Percentiles rank a stretch among this genome's conserved stretches.
Evolutionary conservation across 345 rosid species (phyloP).

Genomic region (Lenwebbia sp.): DNA sequence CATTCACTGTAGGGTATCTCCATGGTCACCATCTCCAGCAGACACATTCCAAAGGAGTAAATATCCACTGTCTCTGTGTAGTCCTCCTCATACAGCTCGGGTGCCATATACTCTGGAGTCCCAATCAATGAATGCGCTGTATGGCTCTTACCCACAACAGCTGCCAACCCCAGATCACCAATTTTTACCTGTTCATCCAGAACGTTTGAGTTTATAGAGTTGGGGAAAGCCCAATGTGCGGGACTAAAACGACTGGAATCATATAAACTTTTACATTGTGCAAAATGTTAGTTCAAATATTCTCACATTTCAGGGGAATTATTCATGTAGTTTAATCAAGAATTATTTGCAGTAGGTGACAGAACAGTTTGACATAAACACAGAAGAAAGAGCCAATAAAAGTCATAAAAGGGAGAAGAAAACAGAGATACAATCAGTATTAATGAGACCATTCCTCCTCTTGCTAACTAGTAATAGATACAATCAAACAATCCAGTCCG

Average conservation of each 20-base stretch:
- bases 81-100: conserved; percentile 63
- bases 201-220: not conserved
- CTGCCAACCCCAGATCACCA: conserved; percentile 68
- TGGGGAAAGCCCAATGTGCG: not conserved
- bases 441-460: not conserved
- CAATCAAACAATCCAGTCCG: not conserved
- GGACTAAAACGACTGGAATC: not conserved
- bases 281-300: not conserved
- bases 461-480: not conserved
- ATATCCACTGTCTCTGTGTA: conserved; percentile 66
- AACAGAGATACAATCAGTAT: not conserved
- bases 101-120: conserved; percentile 69
- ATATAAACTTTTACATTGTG: not conserved
- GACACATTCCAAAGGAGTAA: conserved; percentile 57
- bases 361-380: not conserved
- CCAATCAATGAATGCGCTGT: conserved; percentile 54
- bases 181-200: conserved; percentile 36
- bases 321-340: not conserved
- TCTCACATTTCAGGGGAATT: not conserved
- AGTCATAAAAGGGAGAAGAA: not conserved
- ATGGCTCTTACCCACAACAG: conserved; percentile 53
- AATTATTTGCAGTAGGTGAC: not conserved
- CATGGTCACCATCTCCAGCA: conserved; percentile 60
- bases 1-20: conserved; percentile 70
- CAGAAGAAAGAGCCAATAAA: not conserved